These are phyloP conservation scores for Phlegmacium glaucopus DNA, from an alignment of 768 basidiomycete species.

Conservation along the genomic window DNA sequence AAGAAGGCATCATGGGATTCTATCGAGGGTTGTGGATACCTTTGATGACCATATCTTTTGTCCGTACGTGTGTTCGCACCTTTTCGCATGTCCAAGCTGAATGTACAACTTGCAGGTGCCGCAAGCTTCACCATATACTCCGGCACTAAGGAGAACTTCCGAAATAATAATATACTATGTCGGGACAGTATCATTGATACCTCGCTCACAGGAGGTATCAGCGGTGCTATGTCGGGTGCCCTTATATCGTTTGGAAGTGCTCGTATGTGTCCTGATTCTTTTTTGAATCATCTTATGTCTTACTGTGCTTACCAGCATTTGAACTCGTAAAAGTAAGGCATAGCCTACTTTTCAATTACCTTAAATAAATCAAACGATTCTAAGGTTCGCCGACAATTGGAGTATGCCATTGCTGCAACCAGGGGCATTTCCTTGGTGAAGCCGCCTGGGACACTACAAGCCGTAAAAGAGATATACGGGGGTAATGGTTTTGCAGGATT, in stretches of 20 bases:
- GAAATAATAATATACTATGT: conserved; percentile 53
- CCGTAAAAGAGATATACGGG: conserved; percentile 76
- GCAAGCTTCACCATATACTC: conserved; percentile 92
- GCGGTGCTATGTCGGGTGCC: conserved; percentile 86
- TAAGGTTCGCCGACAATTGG: conserved; percentile 86
- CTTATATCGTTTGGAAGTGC: conserved; percentile 87
- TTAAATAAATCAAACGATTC: not conserved
- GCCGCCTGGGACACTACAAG: conserved; percentile 75
- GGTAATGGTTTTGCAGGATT: conserved; percentile 61
- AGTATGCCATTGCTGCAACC: conserved; percentile 84
- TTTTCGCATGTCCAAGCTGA: conserved; percentile 2
- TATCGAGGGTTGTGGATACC: conserved; percentile 92
- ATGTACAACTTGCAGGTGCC: conserved; percentile 50
- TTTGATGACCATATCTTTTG: conserved; percentile 92
- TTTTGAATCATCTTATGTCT: not conserved
- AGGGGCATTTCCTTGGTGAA: conserved; percentile 69
- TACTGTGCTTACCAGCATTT: conserved; percentile 52
- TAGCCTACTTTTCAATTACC: not conserved
- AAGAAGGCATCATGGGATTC: conserved; percentile 87
- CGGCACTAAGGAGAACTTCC: conserved; percentile 73
- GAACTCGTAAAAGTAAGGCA: conserved; percentile 86
- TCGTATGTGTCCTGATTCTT: conserved; percentile 51
- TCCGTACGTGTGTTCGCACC: conserved; percentile 61
- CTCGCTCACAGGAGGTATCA: conserved; percentile 73
- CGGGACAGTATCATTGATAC: conserved; percentile 63